Evolutionary conservation across 78 protist species (phyloP).

Genomic region (Polysphondylium violaceum): DNA sequence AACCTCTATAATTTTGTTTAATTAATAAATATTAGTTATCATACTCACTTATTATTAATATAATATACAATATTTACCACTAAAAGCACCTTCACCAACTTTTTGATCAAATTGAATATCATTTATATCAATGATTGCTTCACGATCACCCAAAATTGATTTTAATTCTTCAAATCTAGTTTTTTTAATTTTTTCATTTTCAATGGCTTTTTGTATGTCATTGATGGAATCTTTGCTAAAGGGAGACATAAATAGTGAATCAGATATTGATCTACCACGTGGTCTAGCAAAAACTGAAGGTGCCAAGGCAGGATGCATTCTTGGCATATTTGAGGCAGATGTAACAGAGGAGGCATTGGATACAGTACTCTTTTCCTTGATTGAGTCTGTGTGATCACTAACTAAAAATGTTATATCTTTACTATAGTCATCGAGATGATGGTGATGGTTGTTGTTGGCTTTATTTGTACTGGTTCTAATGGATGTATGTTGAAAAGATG

Average conservation of each 20-base stretch:
- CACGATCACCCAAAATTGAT: constrained; percentile 20
- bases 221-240: constrained; percentile 38
- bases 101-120: constrained; percentile 70
- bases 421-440: neutral
- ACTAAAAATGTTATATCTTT: constrained; percentile 50
- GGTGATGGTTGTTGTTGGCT: neutral
- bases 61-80: constrained; percentile 33
- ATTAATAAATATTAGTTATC: too few species aligned
- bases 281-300: constrained; percentile 32
- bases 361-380: constrained; percentile 36
- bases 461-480: constrained; percentile 2
- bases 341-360: constrained; percentile 39
- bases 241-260: constrained; percentile 56
- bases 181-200: constrained; percentile 71
- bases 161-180: constrained; percentile 47
- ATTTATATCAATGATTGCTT: constrained; percentile 40
- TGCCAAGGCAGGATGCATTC: neutral
- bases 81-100: constrained; percentile 74
- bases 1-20: constrained; percentile 41
- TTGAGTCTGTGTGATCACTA: constrained; percentile 21
- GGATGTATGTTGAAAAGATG: neutral
- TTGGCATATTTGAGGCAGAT: constrained; percentile 13
- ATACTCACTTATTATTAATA: neutral
- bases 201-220: constrained; percentile 77
- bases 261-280: constrained; percentile 74